Conservation (phyloP, 208 protist genomes). For the Wallacemonas sp. region DNA sequence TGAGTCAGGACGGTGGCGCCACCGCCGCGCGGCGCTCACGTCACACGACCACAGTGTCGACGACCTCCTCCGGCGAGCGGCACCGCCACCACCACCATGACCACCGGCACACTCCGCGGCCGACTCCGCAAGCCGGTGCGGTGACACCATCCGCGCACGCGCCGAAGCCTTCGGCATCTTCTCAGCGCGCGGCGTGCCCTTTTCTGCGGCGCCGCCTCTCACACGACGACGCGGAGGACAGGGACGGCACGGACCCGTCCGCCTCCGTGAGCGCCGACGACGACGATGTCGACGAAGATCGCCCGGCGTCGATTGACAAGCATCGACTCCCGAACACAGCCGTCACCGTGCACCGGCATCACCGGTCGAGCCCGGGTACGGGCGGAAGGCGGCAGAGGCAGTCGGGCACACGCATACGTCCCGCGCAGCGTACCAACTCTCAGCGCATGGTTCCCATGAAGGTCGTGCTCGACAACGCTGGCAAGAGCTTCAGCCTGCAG, state of each 20-base stretch:
- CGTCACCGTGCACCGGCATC: neutral
- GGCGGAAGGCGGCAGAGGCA: no score
- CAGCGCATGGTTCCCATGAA: slow-evolving; percentile 6
- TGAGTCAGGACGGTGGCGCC: no score
- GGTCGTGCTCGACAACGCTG: slow-evolving; percentile 1
- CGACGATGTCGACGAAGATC: neutral
- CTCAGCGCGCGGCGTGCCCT: no score
- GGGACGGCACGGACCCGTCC: no score
- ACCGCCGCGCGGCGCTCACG: neutral
- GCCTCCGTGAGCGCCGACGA: neutral
- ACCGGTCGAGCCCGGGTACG: no score
- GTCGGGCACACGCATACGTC: neutral
- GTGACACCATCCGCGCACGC: no score
- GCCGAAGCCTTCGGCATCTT: no score
- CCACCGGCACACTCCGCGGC: no score
- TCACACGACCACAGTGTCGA: neutral
- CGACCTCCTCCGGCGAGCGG: neutral
- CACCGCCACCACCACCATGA: neutral
- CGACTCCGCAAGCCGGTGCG: no score
- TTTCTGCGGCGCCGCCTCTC: neutral
- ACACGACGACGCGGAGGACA: neutral
- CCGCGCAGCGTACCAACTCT: neutral
- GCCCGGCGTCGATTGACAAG: neutral
- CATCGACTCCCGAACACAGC: neutral
- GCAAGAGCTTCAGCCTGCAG: slow-evolving; percentile 12